These are phyloP conservation scores for Coleophoma cylindrospora DNA, from an alignment of 2,329 filamentous ascomycete species.

Conservation along the genomic window DNA sequence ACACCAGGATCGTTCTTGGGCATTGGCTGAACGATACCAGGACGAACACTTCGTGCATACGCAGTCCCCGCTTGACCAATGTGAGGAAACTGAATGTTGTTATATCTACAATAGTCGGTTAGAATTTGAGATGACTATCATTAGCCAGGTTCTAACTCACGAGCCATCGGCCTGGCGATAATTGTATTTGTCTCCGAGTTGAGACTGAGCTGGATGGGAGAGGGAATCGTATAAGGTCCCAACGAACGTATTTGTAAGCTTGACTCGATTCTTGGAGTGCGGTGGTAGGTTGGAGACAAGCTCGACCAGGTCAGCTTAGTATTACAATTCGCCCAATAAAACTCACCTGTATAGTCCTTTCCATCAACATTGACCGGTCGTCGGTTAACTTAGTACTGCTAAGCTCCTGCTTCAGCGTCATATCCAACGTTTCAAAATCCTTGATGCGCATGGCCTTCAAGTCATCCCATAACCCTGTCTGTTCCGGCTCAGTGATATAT, in stretches of 20 bases:
- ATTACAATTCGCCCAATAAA: no score
- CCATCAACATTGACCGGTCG: no score
- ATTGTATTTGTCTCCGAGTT: conserved; percentile 54
- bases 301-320: conserved; percentile 42
- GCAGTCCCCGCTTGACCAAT: conserved; percentile 63
- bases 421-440: no score
- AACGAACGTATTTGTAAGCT: conserved; percentile 62
- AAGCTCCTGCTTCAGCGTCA: no score
- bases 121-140: no score
- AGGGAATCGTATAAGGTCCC: conserved; percentile 66
- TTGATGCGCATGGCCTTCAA: no score
- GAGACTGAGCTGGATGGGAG: conserved; percentile 68
- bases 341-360: no score
- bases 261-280: conserved; percentile 19
- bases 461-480: no score
- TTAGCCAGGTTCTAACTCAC: conserved; percentile 10
- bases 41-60: conserved; percentile 61
- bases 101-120: conserved; percentile 31
- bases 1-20: conserved; percentile 58
- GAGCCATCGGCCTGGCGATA: conserved; percentile 68
- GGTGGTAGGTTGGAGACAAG: conserved; percentile 22
- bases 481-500: no score
- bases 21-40: conserved; percentile 55
- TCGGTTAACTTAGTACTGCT: no score
- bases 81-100: conserved; percentile 61